phyloP scores from a whole-genome alignment of 1,139 yeast species.

The Candida tunisiensis region DNA sequence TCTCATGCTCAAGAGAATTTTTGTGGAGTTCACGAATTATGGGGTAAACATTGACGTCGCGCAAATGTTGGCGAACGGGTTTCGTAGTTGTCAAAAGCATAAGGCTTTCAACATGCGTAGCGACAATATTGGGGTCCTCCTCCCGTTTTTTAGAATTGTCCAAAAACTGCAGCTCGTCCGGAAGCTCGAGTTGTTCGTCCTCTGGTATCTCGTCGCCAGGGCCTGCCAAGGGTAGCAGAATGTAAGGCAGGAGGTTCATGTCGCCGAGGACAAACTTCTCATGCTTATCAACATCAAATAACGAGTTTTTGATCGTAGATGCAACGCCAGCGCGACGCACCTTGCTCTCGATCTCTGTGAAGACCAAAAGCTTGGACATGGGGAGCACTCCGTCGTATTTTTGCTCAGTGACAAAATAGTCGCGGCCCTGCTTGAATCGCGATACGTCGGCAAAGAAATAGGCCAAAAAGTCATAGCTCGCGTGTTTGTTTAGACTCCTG shows the following conservation, averaged over 20 bases:
- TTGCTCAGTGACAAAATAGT: conserved; percentile 57
- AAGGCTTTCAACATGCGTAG: conserved; percentile 56
- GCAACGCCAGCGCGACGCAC: conserved; percentile 88
- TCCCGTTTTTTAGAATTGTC: conserved; percentile 70
- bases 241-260: conserved; percentile 64
- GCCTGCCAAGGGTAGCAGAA: conserved; percentile 70
- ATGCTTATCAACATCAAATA: conserved; percentile 68
- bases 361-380: conserved; percentile 60
- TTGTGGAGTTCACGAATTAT: conserved; percentile 73
- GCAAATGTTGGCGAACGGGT: conserved; percentile 52
- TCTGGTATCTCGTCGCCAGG: conserved; percentile 58
- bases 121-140: conserved; percentile 43
- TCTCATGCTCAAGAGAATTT: conserved; percentile 43
- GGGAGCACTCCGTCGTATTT: conserved; percentile 66
- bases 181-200: conserved; percentile 76
- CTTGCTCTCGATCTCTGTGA: conserved; percentile 66
- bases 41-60: conserved; percentile 70
- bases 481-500: conserved; percentile 49
- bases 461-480: conserved; percentile 68
- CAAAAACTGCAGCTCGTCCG: conserved; percentile 73
- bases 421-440: conserved; percentile 53
- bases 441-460: conserved; percentile 87
- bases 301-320: conserved; percentile 75
- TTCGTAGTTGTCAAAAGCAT: conserved; percentile 63
- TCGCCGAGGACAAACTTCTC: conserved; percentile 37